Percentiles rank a stretch among this genome's conserved stretches.
Conservation (phyloP, 2,329 filamentous ascomycete species). For the Cytospora mali region DNA sequence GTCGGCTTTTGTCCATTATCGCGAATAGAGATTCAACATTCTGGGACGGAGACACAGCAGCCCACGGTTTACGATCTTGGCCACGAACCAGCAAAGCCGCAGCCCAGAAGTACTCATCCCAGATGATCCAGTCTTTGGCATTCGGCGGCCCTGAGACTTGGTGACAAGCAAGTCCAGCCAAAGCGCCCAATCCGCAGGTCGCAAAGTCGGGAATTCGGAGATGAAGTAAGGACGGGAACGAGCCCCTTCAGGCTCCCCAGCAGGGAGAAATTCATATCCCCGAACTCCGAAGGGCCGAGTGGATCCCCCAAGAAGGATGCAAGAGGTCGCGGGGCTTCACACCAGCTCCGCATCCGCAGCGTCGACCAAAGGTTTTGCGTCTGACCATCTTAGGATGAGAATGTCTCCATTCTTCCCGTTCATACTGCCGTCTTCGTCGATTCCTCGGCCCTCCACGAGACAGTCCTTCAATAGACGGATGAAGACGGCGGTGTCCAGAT, state of each 20-base stretch:
- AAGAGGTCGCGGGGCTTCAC: slow-evolving; percentile 40
- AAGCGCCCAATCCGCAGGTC: neutral
- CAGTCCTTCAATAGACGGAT: slow-evolving; percentile 69
- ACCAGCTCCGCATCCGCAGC: slow-evolving; percentile 60
- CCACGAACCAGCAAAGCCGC: no score
- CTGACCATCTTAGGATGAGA: slow-evolving; percentile 72
- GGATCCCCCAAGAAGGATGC: neutral
- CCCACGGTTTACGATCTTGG: no score
- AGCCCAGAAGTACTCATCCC: neutral
- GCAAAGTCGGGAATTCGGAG: neutral
- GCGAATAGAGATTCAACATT: no score
- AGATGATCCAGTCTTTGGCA: neutral
- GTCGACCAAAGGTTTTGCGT: slow-evolving; percentile 65
- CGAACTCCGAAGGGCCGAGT: no score
- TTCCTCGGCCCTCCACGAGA: slow-evolving; percentile 61
- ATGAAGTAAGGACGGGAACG: neutral
- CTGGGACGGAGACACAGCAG: no score
- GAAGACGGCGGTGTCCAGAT: slow-evolving; percentile 83
- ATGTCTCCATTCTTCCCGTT: slow-evolving; percentile 64
- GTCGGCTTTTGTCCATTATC: no score
- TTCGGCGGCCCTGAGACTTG: neutral
- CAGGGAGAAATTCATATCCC: neutral
- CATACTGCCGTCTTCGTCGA: slow-evolving; percentile 63
- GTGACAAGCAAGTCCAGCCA: neutral
- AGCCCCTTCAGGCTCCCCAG: neutral